These are phyloP conservation scores for Zoysia japonica DNA, from an alignment of 176 grass and related monocot genomes.

Conservation along the genomic window DNA sequence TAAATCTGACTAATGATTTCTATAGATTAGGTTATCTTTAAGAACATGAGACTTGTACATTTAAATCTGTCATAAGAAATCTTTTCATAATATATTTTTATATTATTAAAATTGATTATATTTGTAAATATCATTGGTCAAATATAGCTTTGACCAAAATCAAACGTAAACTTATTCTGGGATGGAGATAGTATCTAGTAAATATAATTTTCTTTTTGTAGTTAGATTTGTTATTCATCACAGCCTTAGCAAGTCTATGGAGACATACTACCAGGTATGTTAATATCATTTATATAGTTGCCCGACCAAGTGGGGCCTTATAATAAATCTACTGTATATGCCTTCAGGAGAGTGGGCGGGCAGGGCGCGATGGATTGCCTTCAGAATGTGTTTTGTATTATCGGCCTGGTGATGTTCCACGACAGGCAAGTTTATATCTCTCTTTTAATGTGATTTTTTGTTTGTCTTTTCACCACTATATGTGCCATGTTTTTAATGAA, in stretches of 20 bases:
- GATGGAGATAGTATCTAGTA: background rate
- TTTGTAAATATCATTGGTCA: no score
- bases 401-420: constrained; percentile 76
- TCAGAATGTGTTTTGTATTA: constrained; percentile 92
- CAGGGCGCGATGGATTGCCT: constrained; percentile 86
- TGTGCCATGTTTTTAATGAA: constrained; percentile 40
- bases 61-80: no score
- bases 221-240: constrained; percentile 97
- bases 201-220: constrained; percentile 40
- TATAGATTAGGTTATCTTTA: no score
- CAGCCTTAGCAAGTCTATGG: constrained; percentile 97
- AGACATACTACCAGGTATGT: constrained; percentile 94
- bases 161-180: no score
- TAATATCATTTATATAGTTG: constrained; percentile 7
- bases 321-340: constrained; percentile 16
- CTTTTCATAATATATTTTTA: no score
- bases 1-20: no score
- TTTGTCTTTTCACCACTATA: constrained; percentile 21
- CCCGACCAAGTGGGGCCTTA: constrained; percentile 2
- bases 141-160: no score
- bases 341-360: constrained; percentile 82
- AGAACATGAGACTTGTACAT: no score
- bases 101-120: no score
- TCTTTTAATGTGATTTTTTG: constrained; percentile 25
- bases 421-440: constrained; percentile 55